Percentiles rank a stretch among this genome's conserved stretches.
Conservation (phyloP, 257 asterid genomes). For the Fraxinus pennsylvanica region DNA sequence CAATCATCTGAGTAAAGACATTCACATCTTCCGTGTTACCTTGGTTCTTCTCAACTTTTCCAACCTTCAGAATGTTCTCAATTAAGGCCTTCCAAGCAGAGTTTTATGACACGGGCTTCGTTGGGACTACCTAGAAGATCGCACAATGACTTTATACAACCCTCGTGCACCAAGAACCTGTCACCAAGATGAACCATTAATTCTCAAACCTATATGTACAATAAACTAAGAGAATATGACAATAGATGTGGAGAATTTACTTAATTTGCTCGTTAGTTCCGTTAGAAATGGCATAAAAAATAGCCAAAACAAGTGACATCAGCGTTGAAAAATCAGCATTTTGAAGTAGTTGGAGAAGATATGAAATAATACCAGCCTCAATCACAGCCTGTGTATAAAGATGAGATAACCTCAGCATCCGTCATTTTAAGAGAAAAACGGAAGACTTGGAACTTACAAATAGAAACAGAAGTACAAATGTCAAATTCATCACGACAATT, state of each 20-base stretch:
- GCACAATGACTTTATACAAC: too few relatives aligned
- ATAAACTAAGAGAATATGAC: not conserved
- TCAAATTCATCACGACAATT: too few relatives aligned
- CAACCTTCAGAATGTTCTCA: constrained; percentile 10
- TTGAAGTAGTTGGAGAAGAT: constrained; percentile 12
- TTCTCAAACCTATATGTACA: not conserved
- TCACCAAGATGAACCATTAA: not conserved
- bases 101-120: too few relatives aligned
- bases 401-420: too few relatives aligned
- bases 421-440: too few relatives aligned
- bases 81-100: not conserved
- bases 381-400: constrained; percentile 10
- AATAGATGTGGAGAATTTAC: not conserved
- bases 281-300: constrained; percentile 4
- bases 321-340: constrained; percentile 4
- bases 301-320: constrained; percentile 4
- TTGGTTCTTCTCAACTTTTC: not conserved
- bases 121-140: too few relatives aligned
- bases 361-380: not conserved
- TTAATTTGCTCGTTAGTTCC: constrained; percentile 19
- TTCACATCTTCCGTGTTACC: not conserved
- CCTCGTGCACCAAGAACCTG: constrained; percentile 12
- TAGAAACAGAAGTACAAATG: too few relatives aligned
- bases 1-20: constrained; percentile 15
- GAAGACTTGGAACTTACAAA: too few relatives aligned